A percentile compares a stretch with the other conserved stretches of the same genome.
phyloP scores from a whole-genome alignment of 257 asterid species.

The Ilex aquifolium region DNA sequence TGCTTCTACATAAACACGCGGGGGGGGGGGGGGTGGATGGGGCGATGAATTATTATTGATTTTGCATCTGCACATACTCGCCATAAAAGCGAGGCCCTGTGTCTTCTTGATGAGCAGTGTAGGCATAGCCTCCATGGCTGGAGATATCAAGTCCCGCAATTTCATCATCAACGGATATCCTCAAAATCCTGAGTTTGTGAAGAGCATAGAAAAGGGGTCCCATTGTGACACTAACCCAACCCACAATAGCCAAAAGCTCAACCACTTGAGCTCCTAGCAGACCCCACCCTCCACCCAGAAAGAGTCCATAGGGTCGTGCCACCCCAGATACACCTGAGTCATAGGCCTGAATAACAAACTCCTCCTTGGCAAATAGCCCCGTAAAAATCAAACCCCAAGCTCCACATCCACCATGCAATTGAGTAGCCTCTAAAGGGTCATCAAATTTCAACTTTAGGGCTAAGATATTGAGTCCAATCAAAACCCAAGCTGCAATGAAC shows the following conservation, averaged over 20 bases:
- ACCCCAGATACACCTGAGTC: slow-evolving; percentile 29
- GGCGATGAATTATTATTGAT: slow-evolving; percentile 1
- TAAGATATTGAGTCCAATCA: slow-evolving; percentile 40
- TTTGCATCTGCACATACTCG: slow-evolving; percentile 41
- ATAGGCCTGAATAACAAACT: slow-evolving; percentile 37
- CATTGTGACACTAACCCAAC: slow-evolving; percentile 62
- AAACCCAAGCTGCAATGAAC: slow-evolving; percentile 49
- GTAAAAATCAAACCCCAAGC: slow-evolving; percentile 67
- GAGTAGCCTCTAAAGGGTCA: slow-evolving; percentile 61
- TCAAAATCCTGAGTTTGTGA: slow-evolving; percentile 37
- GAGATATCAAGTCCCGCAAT: slow-evolving; percentile 62
- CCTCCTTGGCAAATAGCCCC: slow-evolving; percentile 49
- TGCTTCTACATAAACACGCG: too few species aligned
- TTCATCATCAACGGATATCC: slow-evolving; percentile 53
- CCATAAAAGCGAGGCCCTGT: slow-evolving; percentile 36
- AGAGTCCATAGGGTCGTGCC: slow-evolving; percentile 36
- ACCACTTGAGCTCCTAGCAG: slow-evolving; percentile 51
- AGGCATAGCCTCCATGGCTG: slow-evolving; percentile 65
- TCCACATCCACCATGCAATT: slow-evolving; percentile 62
- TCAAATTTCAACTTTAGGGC: slow-evolving; percentile 36
- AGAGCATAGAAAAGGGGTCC: slow-evolving; percentile 54
- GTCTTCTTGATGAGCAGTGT: slow-evolving; percentile 42
- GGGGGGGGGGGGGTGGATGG: too few species aligned
- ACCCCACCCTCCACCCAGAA: slow-evolving; percentile 60
- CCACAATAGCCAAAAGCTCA: slow-evolving; percentile 34